Conservation (phyloP, 169 alveolate genomes). For the Plasmodium inui region DNA sequence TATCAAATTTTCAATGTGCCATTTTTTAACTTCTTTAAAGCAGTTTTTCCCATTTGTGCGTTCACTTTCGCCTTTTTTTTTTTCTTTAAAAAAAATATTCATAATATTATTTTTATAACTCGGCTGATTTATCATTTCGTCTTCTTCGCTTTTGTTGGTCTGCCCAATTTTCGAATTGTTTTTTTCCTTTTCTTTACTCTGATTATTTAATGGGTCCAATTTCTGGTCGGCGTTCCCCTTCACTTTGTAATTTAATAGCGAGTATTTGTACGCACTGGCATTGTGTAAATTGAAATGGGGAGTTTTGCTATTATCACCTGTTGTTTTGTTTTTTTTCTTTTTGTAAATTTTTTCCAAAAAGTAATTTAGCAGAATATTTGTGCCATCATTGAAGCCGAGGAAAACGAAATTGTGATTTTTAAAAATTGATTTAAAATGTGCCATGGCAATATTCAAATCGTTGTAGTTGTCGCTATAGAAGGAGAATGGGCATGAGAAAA, state of each 20-base stretch:
- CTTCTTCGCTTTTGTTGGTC: conserved; percentile 36
- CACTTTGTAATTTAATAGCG: neutral
- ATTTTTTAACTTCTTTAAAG: conserved; percentile 9
- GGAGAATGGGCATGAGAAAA: conserved; percentile 62
- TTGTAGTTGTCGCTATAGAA: conserved; percentile 47
- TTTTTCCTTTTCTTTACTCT: neutral
- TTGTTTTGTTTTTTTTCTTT: conserved; percentile 27
- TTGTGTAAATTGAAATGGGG: conserved; percentile 31
- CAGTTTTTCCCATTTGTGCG: neutral
- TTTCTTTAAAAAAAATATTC: conserved; percentile 53
- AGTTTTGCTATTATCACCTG: neutral
- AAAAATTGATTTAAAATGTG: conserved; percentile 33
- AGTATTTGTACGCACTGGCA: conserved; percentile 32
- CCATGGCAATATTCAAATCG: conserved; percentile 51
- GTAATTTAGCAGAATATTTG: conserved; percentile 41
- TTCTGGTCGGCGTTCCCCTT: neutral
- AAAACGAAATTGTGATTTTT: conserved; percentile 59
- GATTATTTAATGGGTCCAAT: neutral
- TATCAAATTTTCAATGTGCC: conserved; percentile 26
- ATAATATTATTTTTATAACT: conserved; percentile 37
- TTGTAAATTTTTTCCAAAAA: conserved; percentile 60
- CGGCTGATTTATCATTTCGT: neutral
- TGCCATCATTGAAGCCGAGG: conserved; percentile 61
- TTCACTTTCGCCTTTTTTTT: conserved; percentile 6
- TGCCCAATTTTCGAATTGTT: neutral